phyloP scores from a whole-genome alignment of 1,284 basidiomycete species.

The Apiotrichum porosum region DNA sequence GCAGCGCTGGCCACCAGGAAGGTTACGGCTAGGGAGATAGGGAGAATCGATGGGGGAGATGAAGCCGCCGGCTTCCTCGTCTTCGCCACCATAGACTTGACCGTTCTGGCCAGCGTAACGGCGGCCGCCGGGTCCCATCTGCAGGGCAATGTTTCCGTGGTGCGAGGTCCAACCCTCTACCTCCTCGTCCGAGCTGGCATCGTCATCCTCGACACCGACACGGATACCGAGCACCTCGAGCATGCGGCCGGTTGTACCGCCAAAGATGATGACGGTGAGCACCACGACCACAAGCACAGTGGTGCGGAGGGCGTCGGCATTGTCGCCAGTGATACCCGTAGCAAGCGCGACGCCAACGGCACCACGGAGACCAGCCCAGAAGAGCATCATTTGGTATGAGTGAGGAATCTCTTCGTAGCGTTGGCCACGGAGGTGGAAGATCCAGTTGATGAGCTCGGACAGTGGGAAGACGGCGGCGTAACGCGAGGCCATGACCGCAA shows the following conservation, averaged over 20 bases:
- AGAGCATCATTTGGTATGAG: conserved; percentile 97
- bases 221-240: conserved; percentile 93
- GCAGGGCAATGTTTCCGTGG: conserved; percentile 37
- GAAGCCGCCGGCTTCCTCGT: conserved; percentile 18
- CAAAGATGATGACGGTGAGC: conserved; percentile 89
- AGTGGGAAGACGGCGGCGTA: conserved; percentile 96
- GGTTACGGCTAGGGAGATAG: conserved; percentile 17
- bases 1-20: not conserved
- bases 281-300: conserved; percentile 96
- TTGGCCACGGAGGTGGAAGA: conserved; percentile 78
- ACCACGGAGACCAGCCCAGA: conserved; percentile 95
- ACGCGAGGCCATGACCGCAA: conserved; percentile 88
- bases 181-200: conserved; percentile 71
- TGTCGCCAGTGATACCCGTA: conserved; percentile 86
- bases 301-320: conserved; percentile 83
- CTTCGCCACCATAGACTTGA: conserved; percentile 33
- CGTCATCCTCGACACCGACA: conserved; percentile 92
- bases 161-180: conserved; percentile 51
- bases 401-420: conserved; percentile 83
- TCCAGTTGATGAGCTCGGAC: conserved; percentile 88
- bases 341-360: conserved; percentile 96
- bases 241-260: conserved; percentile 95
- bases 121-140: conserved; percentile 37
- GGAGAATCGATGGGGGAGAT: conserved; percentile 26
- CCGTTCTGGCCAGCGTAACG: conserved; percentile 43